Base-by-base conservation (phyloP, 1,284 basidiomycete genomes). In the Ustanciosporium gigantosporum region DNA sequence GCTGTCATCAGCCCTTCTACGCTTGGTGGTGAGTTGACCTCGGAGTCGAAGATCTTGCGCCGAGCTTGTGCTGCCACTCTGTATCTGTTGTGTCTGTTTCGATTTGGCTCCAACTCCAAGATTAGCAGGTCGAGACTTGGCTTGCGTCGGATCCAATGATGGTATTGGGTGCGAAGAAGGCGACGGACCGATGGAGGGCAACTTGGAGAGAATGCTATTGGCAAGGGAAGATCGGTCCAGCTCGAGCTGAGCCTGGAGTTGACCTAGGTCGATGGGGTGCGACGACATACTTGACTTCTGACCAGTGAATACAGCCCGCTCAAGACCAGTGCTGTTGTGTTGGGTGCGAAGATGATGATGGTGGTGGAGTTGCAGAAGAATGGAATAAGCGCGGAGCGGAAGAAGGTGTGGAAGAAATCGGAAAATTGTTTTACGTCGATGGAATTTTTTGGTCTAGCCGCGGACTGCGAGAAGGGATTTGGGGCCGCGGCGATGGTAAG, bases 161-260 rank as follows among this genome's bases (percentile, higher is more conserved):
- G n/a, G n/a, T n/a, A n/a, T n/a, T n/a, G n/a, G n/a, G 25, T 40
- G 23, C 5, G 65, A 46, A 7, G 56, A 16, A 20, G 52, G 45
- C 2, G 51, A 21, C 17, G 37, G 40, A 9, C 29, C 25, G 0
- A 55, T 31, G 7, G 32, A 35, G 3, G 68, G 66, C 9, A 73
- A 51, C 31, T 66, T 64, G 38, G 62, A 49, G 3, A 74, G 43
- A 29, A 76, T 76, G 32, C 64, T 55, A 17, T 73, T 66, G 7
- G 72, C 66, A 20, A 76, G 49, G 16, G 53, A 57, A 1, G 70
- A 60, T 20, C 70, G 67, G 23, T 68, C 55, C 35, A 66, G 56
- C 45, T 70, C 66, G 35, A 76, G 52, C 60, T 74, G 66, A 20
- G 65, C 66, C 55, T 72, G 71, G 15, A 75, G 57, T 41, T 57